Percentiles rank a stretch among this genome's conserved stretches.
These are phyloP conservation scores for Leccinum ochraceum DNA, from an alignment of 768 basidiomycete species.

Conservation along the genomic window DNA sequence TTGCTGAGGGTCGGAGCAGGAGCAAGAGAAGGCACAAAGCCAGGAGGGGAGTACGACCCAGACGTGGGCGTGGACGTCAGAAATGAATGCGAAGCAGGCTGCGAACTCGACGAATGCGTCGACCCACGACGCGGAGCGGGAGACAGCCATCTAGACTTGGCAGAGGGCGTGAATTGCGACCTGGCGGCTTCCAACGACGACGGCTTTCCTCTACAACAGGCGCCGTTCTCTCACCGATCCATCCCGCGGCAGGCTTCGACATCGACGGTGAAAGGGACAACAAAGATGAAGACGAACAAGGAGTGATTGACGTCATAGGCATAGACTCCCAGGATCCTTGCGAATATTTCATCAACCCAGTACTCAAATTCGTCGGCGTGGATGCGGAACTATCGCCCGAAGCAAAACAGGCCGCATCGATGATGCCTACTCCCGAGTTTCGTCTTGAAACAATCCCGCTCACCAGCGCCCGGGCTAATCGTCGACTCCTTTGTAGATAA, in stretches of 20 bases:
- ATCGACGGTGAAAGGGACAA: constrained; percentile 17
- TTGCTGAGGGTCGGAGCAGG: too few relatives aligned
- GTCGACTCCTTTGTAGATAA: too few relatives aligned
- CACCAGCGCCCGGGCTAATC: neutral
- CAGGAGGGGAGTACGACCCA: constrained; percentile 5
- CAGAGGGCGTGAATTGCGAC: too few relatives aligned
- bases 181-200: too few relatives aligned
- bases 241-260: neutral
- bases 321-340: constrained; percentile 31
- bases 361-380: constrained; percentile 8
- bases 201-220: too few relatives aligned
- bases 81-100: constrained; percentile 6
- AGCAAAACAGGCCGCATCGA: neutral
- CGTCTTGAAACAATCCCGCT: neutral
- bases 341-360: constrained; percentile 23
- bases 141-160: too few relatives aligned
- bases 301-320: constrained; percentile 13
- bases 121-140: too few relatives aligned
- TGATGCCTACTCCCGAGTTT: neutral
- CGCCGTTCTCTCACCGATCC: neutral
- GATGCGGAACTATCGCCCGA: constrained; percentile 3
- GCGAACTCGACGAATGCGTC: constrained; percentile 8
- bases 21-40: too few relatives aligned
- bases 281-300: constrained; percentile 20
- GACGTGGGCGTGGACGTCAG: constrained; percentile 9